Evolutionary conservation across 805 yeast genomes (phyloP).

Genomic region (Priceomyces carsonii): DNA sequence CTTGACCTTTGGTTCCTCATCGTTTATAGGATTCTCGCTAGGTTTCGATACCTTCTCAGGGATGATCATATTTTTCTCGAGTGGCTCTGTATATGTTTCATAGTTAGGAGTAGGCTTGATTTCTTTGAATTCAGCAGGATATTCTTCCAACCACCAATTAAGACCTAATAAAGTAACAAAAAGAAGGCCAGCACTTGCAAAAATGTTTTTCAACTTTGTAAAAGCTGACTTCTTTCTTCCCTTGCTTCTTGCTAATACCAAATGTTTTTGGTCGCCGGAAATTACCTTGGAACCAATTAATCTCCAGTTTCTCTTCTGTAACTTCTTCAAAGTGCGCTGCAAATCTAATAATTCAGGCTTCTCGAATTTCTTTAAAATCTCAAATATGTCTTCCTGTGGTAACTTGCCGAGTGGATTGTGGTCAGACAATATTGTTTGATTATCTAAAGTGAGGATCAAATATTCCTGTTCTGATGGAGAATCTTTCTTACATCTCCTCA

Average conservation of each 20-base stretch:
- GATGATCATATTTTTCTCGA: too few relatives aligned
- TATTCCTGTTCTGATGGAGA: slow-evolving; percentile 17
- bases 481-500: slow-evolving; percentile 1
- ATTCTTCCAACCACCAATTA: slow-evolving; percentile 15
- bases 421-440: slow-evolving; percentile 30
- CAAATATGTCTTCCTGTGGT: slow-evolving; percentile 43
- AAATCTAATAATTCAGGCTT: slow-evolving; percentile 35
- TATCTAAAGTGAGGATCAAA: slow-evolving; percentile 34
- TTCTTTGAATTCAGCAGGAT: neutral
- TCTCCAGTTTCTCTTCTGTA: slow-evolving; percentile 51
- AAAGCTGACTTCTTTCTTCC: slow-evolving; percentile 1
- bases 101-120: too few relatives aligned
- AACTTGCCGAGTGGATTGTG: slow-evolving; percentile 41
- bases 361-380: slow-evolving; percentile 36
- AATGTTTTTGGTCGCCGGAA: slow-evolving; percentile 12
- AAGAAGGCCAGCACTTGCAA: slow-evolving; percentile 28
- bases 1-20: too few relatives aligned
- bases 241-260: slow-evolving; percentile 12
- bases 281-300: slow-evolving; percentile 51
- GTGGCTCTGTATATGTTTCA: too few relatives aligned
- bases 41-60: too few relatives aligned
- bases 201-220: slow-evolving; percentile 17
- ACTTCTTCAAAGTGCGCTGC: slow-evolving; percentile 36
- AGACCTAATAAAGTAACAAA: slow-evolving; percentile 22
- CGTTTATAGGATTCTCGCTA: too few relatives aligned